phyloP scores from a whole-genome alignment of 176 grass and related monocot species.

The Canna indica region DNA sequence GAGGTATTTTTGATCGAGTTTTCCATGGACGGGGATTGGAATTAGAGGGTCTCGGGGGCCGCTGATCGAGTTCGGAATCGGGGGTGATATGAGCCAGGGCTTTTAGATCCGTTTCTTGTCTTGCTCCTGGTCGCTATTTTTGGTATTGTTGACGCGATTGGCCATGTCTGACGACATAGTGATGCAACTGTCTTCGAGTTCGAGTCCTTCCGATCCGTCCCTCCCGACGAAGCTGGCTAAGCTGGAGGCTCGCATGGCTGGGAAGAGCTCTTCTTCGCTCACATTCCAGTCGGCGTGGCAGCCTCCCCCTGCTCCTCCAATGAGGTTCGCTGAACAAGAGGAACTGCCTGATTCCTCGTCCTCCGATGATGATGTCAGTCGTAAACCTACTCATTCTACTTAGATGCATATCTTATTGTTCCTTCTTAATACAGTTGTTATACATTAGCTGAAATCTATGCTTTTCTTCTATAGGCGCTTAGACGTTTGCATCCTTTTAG shows the following conservation, averaged over 20 bases:
- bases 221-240: constrained; percentile 83
- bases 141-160: constrained; percentile 26
- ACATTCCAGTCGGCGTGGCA: constrained; percentile 32
- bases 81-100: neutral
- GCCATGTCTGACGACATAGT: constrained; percentile 87
- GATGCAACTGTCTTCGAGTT: constrained; percentile 87
- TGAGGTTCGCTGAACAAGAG: constrained; percentile 2
- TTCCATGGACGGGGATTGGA: neutral
- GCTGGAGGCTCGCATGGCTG: constrained; percentile 95
- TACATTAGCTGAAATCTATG: neutral
- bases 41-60: neutral
- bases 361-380: constrained; percentile 6
- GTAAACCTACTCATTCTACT: constrained; percentile 38
- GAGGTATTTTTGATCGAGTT: neutral
- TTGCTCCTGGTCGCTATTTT: constrained; percentile 21
- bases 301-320: constrained; percentile 20
- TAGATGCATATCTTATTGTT: neutral
- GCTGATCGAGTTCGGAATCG: neutral
- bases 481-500: neutral
- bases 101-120: neutral
- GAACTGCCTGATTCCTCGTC: constrained; percentile 7
- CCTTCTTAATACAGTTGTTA: neutral
- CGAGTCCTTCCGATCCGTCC: constrained; percentile 57
- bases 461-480: neutral
- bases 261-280: constrained; percentile 74